phyloP scores from a whole-genome alignment of 345 rosid genomes.

The Laguncularia racemosa region DNA sequence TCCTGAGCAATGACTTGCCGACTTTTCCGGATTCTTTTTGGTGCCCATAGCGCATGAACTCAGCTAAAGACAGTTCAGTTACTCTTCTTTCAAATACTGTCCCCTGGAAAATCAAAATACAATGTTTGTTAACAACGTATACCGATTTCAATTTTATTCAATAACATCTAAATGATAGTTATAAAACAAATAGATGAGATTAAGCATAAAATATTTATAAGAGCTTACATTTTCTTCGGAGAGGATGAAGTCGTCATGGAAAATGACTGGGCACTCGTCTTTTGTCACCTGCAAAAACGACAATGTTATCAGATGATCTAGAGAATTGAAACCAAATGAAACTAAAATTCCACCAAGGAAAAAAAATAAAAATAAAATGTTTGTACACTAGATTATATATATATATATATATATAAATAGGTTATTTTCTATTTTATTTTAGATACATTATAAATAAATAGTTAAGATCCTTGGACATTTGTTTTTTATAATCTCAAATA shows the following conservation, averaged over 20 bases:
- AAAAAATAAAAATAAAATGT: no score
- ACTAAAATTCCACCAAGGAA: no score
- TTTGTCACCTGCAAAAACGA: constrained; percentile 74
- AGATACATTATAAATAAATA: no score
- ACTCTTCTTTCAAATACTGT: constrained; percentile 65
- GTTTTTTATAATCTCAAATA: no score
- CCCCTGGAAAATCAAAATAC: constrained; percentile 38
- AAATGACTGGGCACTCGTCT: constrained; percentile 89
- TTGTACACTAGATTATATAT: no score
- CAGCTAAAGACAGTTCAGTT: constrained; percentile 59
- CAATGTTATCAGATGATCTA: not conserved
- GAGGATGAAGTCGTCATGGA: constrained; percentile 79
- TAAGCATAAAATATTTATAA: not conserved
- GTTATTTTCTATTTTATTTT: no score
- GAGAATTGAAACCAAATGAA: no score
- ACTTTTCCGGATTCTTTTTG: constrained; percentile 40
- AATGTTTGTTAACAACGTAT: no score
- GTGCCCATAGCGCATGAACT: constrained; percentile 68
- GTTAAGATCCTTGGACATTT: no score
- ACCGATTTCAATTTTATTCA: not conserved
- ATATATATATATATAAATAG: no score
- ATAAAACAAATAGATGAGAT: no score
- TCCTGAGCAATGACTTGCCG: constrained; percentile 58
- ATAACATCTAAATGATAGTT: not conserved
- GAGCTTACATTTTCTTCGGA: constrained; percentile 71